A percentile compares a stretch with the other conserved stretches of the same genome.
phyloP scores from a whole-genome alignment of 225 moss, liverwort and hornwort species.

The Straminergon stramineum region DNA sequence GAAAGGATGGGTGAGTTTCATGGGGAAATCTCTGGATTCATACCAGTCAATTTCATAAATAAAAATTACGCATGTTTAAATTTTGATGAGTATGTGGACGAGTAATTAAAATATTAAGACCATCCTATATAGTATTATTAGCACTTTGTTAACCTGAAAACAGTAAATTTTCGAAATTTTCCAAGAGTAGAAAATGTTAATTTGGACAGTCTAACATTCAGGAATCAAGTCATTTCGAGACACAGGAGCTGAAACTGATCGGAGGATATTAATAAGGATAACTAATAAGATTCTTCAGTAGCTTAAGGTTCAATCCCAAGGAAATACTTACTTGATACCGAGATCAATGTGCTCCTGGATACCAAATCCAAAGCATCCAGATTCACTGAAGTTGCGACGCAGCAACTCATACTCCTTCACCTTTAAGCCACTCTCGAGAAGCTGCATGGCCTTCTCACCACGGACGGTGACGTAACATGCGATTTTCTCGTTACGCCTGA shows the following conservation, averaged over 20 bases:
- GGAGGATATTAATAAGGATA: neutral
- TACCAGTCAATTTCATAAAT: neutral
- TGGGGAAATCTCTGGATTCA: neutral
- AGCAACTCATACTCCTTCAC: constrained; percentile 42
- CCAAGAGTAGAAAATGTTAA: too few species aligned
- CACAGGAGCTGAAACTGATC: neutral
- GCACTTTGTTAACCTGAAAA: too few species aligned
- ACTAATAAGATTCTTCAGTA: neutral
- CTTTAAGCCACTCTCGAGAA: constrained; percentile 38
- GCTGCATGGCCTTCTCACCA: constrained; percentile 43
- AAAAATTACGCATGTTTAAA: neutral
- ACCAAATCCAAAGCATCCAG: constrained; percentile 39
- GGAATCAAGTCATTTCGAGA: neutral
- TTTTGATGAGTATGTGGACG: neutral
- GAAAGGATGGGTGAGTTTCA: neutral
- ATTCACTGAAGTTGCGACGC: constrained; percentile 39
- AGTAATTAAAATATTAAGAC: neutral
- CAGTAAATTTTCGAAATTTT: neutral
- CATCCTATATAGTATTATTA: too few species aligned
- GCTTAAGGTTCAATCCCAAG: neutral
- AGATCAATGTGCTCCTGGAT: constrained; percentile 47
- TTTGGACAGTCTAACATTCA: too few species aligned
- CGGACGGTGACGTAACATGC: constrained; percentile 37
- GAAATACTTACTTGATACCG: constrained; percentile 29
- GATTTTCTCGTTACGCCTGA: constrained; percentile 38